These are phyloP conservation scores for Grifola frondosa DNA, from an alignment of 1,284 basidiomycete genomes.

Conservation along the genomic window DNA sequence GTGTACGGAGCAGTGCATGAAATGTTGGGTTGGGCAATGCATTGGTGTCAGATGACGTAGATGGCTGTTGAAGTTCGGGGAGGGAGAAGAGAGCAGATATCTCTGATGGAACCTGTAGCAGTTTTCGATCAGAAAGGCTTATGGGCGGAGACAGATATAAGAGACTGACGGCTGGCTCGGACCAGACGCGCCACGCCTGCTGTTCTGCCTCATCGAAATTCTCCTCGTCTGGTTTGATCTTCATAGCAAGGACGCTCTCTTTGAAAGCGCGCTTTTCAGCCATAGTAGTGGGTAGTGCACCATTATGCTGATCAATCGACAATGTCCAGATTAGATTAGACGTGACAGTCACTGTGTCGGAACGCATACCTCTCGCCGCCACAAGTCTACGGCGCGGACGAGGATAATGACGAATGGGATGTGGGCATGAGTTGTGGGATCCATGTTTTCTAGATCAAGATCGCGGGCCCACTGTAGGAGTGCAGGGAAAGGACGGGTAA, in stretches of 20 bases:
- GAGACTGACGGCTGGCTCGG: conserved; percentile 49
- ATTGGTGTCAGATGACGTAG: conserved; percentile 40
- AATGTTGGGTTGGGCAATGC: conserved; percentile 47
- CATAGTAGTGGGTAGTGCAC: conserved; percentile 58
- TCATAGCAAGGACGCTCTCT: conserved; percentile 54
- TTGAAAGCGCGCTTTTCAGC: conserved; percentile 84
- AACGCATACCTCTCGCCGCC: conserved; percentile 65
- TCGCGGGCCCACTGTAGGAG: conserved; percentile 72
- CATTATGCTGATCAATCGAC: conserved; percentile 72
- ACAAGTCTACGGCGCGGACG: conserved; percentile 78
- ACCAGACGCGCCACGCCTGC: conserved; percentile 78
- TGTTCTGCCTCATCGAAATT: conserved; percentile 93
- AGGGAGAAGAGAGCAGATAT: conserved; percentile 59
- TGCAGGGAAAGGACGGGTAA: conserved; percentile 86
- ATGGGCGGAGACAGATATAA: background rate
- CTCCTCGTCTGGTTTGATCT: conserved; percentile 83
- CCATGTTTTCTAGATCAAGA: conserved; percentile 74
- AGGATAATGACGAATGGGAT: conserved; percentile 87
- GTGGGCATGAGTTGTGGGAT: conserved; percentile 84
- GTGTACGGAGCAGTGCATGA: conserved; percentile 83
- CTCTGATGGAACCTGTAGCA: conserved; percentile 59
- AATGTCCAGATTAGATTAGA: too few species aligned
- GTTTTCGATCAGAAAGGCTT: background rate
- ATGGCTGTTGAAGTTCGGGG: conserved; percentile 34
- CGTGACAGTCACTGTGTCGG: background rate